Conservation (phyloP, 768 basidiomycete species). For the Psilocybe cyanescens region DNA sequence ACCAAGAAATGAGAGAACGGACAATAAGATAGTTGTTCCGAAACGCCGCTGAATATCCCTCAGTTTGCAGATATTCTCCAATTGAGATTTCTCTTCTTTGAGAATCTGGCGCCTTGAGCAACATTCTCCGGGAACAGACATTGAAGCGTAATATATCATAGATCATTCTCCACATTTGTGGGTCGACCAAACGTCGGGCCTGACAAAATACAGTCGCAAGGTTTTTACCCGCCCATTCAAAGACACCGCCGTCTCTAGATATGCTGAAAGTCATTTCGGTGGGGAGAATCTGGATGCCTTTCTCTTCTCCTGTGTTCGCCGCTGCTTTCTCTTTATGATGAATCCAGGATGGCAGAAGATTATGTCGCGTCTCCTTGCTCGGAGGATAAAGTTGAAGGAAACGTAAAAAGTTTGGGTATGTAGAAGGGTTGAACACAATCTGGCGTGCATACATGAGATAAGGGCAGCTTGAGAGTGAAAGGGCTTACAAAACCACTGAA, state of each 20-base stretch:
- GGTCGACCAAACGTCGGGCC: conserved; percentile 59
- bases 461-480: neutral
- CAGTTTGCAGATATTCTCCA: conserved; percentile 62
- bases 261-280: conserved; percentile 84
- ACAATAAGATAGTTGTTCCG: conserved; percentile 78
- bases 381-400: conserved; percentile 54
- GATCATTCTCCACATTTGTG: conserved; percentile 72
- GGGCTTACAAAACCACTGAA: conserved; percentile 56
- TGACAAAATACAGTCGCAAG: conserved; percentile 70
- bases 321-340: conserved; percentile 2
- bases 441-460: conserved; percentile 24
- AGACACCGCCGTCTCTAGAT: conserved; percentile 66
- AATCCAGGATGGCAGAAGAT: conserved; percentile 12
- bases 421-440: conserved; percentile 79
- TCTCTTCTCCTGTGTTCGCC: conserved; percentile 15
- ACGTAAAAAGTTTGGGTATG: conserved; percentile 79
- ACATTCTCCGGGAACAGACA: conserved; percentile 57
- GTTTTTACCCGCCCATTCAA: conserved; percentile 80
- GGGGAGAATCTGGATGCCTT: conserved; percentile 50
- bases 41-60: conserved; percentile 71
- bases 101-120: conserved; percentile 31
- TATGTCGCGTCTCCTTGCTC: neutral
- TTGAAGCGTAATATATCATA: conserved; percentile 79
- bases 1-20: conserved; percentile 24
- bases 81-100: conserved; percentile 52